Evolutionary conservation across 192 early-diverging fungal species (phyloP).

Genomic region (Haplosporangium gracile): DNA sequence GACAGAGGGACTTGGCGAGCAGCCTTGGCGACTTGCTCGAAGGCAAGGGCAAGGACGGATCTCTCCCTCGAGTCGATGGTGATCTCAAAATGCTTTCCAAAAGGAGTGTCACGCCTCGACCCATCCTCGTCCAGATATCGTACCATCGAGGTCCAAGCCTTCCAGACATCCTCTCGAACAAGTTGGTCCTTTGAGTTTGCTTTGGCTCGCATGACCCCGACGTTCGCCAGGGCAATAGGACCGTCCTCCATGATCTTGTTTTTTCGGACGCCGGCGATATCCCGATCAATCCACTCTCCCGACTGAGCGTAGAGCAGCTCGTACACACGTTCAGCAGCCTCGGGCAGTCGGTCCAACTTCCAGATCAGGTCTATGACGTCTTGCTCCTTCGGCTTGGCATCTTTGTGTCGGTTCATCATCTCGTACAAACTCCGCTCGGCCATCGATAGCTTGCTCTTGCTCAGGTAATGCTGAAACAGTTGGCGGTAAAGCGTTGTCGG

Average conservation of each 20-base stretch:
- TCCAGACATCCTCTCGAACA: slow-evolving; percentile 31
- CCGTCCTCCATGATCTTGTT: slow-evolving; percentile 32
- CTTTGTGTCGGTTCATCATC: slow-evolving; percentile 31
- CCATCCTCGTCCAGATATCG: neutral
- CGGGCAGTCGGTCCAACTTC: slow-evolving; percentile 25
- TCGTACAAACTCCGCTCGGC: slow-evolving; percentile 43
- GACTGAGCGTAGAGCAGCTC: slow-evolving; percentile 43
- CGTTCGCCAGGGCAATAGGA: slow-evolving; percentile 44
- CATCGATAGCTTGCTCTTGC: slow-evolving; percentile 11
- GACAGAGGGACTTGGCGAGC: neutral
- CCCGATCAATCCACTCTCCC: neutral
- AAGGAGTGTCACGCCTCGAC: neutral
- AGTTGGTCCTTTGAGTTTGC: slow-evolving; percentile 1
- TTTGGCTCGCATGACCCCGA: slow-evolving; percentile 47
- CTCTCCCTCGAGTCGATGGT: slow-evolving; percentile 1
- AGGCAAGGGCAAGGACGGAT: slow-evolving; percentile 24
- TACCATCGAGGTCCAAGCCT: slow-evolving; percentile 28
- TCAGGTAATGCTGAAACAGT: slow-evolving; percentile 37
- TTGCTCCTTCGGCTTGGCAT: slow-evolving; percentile 10
- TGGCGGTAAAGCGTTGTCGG: slow-evolving; percentile 27
- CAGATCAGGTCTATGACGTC: slow-evolving; percentile 49
- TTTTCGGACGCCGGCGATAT: neutral
- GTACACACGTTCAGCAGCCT: slow-evolving; percentile 46
- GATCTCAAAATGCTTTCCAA: neutral
- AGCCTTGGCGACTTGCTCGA: slow-evolving; percentile 42